phyloP scores from a whole-genome alignment of 108 stramenopile genomes.

The Nitzschia sp. region DNA sequence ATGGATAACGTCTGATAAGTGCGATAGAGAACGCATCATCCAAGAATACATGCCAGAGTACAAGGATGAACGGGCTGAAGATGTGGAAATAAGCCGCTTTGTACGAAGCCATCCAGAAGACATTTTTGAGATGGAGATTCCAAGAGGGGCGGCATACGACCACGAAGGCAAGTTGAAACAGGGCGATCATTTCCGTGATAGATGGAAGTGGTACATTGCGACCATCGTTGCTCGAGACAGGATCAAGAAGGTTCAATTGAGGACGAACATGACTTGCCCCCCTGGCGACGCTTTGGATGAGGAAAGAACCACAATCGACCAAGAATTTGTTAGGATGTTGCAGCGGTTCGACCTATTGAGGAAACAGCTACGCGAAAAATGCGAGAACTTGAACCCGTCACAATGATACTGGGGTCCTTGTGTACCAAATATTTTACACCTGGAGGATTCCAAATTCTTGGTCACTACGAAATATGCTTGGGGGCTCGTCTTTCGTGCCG shows the following conservation, averaged over 20 bases:
- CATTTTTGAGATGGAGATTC: conserved; percentile 4
- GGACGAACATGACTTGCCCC: background rate
- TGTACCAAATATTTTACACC: no score
- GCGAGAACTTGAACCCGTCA: background rate
- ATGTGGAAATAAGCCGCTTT: conserved; percentile 12
- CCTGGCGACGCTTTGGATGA: background rate
- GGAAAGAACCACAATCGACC: background rate
- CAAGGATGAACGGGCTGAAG: conserved; percentile 5
- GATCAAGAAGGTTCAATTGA: background rate
- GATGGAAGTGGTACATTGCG: conserved; percentile 10
- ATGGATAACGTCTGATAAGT: conserved; percentile 14
- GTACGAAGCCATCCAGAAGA: background rate
- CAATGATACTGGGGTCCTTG: background rate
- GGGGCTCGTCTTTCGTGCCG: no score
- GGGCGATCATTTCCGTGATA: background rate
- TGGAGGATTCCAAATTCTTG: no score
- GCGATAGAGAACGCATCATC: conserved; percentile 1
- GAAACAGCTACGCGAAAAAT: background rate
- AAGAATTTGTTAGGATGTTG: background rate
- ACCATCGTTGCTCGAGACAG: conserved; percentile 1
- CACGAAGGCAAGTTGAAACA: conserved; percentile 1
- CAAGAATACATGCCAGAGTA: background rate
- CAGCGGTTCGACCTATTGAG: background rate
- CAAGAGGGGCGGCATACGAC: conserved; percentile 1
- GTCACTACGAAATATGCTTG: no score